A percentile compares a stretch with the other conserved stretches of the same genome.
phyloP scores from a whole-genome alignment of 2,329 filamentous ascomycete genomes.

The Diaporthe sp. region DNA sequence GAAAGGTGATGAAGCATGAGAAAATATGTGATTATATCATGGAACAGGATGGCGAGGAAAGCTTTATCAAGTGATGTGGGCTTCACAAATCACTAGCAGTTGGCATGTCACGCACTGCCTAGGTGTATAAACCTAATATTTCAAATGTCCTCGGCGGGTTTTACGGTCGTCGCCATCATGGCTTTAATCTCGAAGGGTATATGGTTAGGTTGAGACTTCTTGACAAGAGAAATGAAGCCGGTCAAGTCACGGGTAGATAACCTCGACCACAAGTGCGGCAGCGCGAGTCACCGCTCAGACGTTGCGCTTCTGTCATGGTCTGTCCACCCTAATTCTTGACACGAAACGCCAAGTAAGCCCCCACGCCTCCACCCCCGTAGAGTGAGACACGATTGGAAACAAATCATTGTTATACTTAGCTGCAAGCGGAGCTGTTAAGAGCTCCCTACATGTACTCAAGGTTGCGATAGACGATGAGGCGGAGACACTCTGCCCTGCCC shows the following conservation, averaged over 20 bases:
- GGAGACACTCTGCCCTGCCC: background rate
- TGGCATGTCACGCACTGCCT: no score
- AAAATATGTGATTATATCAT: no score
- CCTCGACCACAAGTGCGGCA: background rate
- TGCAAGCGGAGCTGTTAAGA: background rate
- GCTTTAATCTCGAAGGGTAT: no score
- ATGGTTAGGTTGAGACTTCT: no score
- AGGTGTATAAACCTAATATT: no score
- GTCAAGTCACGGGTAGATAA: background rate
- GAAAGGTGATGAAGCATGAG: no score
- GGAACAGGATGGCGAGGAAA: no score
- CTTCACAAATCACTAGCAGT: no score
- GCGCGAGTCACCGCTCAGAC: background rate
- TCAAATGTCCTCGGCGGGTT: no score
- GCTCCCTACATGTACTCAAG: background rate
- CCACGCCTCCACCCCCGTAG: background rate
- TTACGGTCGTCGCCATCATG: no score
- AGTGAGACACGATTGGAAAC: constrained; percentile 7
- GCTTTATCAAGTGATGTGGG: no score
- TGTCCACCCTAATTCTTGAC: background rate
- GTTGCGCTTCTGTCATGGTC: background rate
- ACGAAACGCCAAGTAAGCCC: constrained; percentile 9
- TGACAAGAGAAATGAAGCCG: background rate
- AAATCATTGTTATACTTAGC: background rate
- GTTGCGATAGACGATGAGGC: background rate